Conservation (phyloP, 257 asterid genomes). For the Vinca minor region DNA sequence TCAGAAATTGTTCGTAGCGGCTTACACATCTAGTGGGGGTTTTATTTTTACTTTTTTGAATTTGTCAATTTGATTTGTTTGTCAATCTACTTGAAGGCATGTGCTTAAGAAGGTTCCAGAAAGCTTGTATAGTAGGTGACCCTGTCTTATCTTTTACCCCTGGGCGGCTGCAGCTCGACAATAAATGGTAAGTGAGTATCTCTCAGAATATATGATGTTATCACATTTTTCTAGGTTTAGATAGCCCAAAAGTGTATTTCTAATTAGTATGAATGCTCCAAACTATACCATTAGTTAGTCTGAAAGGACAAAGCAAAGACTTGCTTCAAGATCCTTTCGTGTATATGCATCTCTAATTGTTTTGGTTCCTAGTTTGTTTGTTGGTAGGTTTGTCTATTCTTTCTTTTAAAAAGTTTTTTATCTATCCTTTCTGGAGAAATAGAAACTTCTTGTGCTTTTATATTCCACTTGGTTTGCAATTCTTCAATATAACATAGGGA, state of each 20-base stretch:
- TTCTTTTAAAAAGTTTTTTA: too few species aligned
- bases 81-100: constrained; percentile 48
- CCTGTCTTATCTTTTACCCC: constrained; percentile 58
- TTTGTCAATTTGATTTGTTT: not conserved
- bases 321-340: not conserved
- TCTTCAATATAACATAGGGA: not conserved
- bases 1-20: not conserved
- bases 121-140: constrained; percentile 60
- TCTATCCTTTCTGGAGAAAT: not conserved
- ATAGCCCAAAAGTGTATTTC: not conserved
- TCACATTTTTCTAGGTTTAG: not conserved
- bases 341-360: not conserved
- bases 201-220: not conserved
- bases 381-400: too few species aligned
- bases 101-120: constrained; percentile 83
- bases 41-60: constrained; percentile 1
- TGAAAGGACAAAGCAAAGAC: not conserved
- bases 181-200: constrained; percentile 58
- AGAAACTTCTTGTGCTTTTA: not conserved
- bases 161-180: constrained; percentile 62
- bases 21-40: too few species aligned
- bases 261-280: too few species aligned
- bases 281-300: not conserved
- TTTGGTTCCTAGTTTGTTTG: not conserved
- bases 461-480: not conserved